A percentile compares a stretch with the other conserved stretches of the same genome.
Conservation (phyloP, 257 asterid species). For the Verbena officinalis region DNA sequence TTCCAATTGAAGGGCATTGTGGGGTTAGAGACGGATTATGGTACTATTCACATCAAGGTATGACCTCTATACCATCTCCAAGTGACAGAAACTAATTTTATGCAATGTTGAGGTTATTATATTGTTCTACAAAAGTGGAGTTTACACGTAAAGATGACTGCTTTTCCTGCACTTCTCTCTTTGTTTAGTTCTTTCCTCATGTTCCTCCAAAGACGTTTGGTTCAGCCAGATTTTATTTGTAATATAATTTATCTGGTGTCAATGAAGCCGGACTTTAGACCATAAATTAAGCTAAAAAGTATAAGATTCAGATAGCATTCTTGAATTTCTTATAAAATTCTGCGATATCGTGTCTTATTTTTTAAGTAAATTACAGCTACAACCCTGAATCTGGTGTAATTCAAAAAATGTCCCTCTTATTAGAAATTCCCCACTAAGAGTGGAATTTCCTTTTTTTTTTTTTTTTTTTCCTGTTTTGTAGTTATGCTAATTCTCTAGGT, state of each 20-base stretch:
- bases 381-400: too few species aligned
- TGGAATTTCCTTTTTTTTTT: too few species aligned
- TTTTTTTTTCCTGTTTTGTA: too few species aligned
- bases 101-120: neutral
- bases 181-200: neutral
- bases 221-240: neutral
- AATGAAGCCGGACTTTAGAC: neutral
- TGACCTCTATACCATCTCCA: constrained; percentile 12
- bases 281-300: neutral
- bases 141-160: neutral
- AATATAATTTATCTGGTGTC: neutral
- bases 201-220: neutral
- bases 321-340: neutral
- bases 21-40: constrained; percentile 79
- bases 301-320: constrained; percentile 6
- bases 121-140: neutral
- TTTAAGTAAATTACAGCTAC: neutral
- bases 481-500: too few species aligned
- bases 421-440: too few species aligned
- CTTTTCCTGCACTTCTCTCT: neutral
- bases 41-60: constrained; percentile 90
- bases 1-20: constrained; percentile 71
- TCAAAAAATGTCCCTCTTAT: too few species aligned
- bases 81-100: constrained; percentile 7
- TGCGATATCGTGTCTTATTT: neutral